Evolutionary conservation across 768 basidiomycete genomes (phyloP).

Genomic region (Panaeolus papilionaceus): DNA sequence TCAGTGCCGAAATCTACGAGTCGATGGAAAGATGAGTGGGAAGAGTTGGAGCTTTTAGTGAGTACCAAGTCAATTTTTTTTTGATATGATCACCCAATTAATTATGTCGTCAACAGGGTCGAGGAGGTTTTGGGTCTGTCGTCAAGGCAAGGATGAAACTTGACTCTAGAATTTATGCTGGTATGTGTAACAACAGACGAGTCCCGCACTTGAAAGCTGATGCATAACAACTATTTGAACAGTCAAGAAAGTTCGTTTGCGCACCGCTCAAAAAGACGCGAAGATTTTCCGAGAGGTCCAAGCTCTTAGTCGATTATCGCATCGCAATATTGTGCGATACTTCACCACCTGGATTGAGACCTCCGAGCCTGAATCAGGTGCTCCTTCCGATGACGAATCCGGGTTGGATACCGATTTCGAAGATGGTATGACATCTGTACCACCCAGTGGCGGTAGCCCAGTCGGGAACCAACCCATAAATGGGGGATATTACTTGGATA

Average conservation of each 20-base stretch:
- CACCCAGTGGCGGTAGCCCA: constrained; percentile 27
- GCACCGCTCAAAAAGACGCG: constrained; percentile 77
- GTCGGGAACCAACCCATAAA: constrained; percentile 47
- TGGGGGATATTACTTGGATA: constrained; percentile 68
- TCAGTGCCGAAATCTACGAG: constrained; percentile 60
- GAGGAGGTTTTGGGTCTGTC: constrained; percentile 92
- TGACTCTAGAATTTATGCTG: constrained; percentile 84
- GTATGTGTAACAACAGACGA: constrained; percentile 40
- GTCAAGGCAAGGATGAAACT: constrained; percentile 93
- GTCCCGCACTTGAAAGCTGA: constrained; percentile 10
- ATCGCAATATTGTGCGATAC: constrained; percentile 91
- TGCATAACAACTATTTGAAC: constrained; percentile 10
- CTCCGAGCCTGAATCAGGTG: constrained; percentile 56
- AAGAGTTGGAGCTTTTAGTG: constrained; percentile 87
- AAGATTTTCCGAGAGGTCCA: constrained; percentile 94
- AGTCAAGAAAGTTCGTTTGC: constrained; percentile 92
- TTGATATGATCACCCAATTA: not conserved
- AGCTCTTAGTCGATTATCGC: constrained; percentile 84
- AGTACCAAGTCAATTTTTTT: constrained; percentile 22
- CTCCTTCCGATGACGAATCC: constrained; percentile 58
- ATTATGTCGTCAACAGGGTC: constrained; percentile 57
- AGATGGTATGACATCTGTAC: constrained; percentile 59
- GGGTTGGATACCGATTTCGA: constrained; percentile 41
- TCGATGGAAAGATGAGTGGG: constrained; percentile 94
- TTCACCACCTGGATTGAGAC: constrained; percentile 92